phyloP scores from a whole-genome alignment of 176 grass and related monocot genomes.

The Oryza brachyantha region DNA sequence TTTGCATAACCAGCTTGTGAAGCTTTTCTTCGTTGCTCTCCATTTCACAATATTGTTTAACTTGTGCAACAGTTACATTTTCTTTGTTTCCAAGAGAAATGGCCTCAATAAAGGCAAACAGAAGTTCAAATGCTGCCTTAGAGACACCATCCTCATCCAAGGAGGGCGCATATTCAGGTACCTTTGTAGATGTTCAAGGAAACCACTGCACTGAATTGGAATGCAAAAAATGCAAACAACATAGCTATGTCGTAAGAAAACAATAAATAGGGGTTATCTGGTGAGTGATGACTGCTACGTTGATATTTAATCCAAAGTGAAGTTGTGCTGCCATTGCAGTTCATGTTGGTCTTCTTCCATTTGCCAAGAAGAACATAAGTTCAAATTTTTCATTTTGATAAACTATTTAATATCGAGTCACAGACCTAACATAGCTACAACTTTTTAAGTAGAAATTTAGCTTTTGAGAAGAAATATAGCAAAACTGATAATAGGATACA shows the following conservation, averaged over 20 bases:
- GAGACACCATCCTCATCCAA: slow-evolving; percentile 72
- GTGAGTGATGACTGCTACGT: background rate
- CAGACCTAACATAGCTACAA: too few relatives aligned
- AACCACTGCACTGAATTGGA: slow-evolving; percentile 24
- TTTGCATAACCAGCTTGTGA: slow-evolving; percentile 68
- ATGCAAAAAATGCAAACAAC: slow-evolving; percentile 25
- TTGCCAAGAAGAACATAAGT: background rate
- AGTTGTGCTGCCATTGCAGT: background rate
- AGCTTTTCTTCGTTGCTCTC: slow-evolving; percentile 87
- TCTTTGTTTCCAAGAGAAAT: slow-evolving; percentile 92
- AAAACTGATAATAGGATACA: slow-evolving; percentile 58
- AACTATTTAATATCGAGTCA: background rate
- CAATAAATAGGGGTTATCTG: background rate
- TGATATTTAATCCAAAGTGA: slow-evolving; percentile 11
- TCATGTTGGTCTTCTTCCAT: background rate
- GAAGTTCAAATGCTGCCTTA: slow-evolving; percentile 62
- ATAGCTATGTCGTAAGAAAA: slow-evolving; percentile 4
- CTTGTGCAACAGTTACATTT: slow-evolving; percentile 74
- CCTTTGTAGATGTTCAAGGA: slow-evolving; percentile 65
- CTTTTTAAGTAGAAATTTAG: background rate
- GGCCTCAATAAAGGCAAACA: slow-evolving; percentile 78
- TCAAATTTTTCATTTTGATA: background rate
- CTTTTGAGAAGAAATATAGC: background rate
- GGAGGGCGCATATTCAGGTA: slow-evolving; percentile 78
- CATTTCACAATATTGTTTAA: slow-evolving; percentile 90